These are phyloP conservation scores for Fraxinus albicans DNA, from an alignment of 305 asterid genomes.

Conservation along the genomic window DNA sequence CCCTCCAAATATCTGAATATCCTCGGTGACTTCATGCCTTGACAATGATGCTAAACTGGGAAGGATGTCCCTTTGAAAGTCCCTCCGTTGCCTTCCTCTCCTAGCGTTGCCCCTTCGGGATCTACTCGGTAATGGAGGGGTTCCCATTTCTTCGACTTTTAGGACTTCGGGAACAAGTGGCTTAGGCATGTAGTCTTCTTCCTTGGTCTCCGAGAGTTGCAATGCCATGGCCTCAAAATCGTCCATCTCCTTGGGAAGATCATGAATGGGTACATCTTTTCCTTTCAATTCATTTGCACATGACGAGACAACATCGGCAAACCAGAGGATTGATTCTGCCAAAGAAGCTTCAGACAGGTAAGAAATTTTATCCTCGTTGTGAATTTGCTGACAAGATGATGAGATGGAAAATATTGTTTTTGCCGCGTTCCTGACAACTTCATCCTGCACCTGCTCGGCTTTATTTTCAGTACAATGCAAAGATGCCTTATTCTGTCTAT, in stretches of 20 bases:
- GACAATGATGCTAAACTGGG: constrained; percentile 80
- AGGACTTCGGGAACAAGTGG: constrained; percentile 56
- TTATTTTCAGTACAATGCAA: constrained; percentile 30
- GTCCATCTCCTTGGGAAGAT: constrained; percentile 53
- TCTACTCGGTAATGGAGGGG: constrained; percentile 27
- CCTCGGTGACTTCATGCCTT: constrained; percentile 90
- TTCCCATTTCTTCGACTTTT: constrained; percentile 45
- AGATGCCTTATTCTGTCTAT: constrained; percentile 25
- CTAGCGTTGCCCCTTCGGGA: constrained; percentile 76
- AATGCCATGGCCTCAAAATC: constrained; percentile 80
- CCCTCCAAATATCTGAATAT: constrained; percentile 84
- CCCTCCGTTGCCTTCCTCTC: constrained; percentile 93
- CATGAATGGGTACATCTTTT: constrained; percentile 11
- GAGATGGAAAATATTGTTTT: constrained; percentile 62
- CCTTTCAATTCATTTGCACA: constrained; percentile 31
- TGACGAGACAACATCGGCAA: constrained; percentile 50
- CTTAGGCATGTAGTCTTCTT: constrained; percentile 77
- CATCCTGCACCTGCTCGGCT: constrained; percentile 38
- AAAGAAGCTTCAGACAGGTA: constrained; percentile 39
- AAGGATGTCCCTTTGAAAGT: constrained; percentile 87
- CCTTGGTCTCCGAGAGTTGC: constrained; percentile 56
- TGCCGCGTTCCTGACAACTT: constrained; percentile 57
- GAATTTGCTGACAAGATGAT: constrained; percentile 36
- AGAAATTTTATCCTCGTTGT: constrained; percentile 14
- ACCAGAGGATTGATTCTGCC: constrained; percentile 53